Percentiles rank a stretch among this genome's conserved stretches.
phyloP scores from a whole-genome alignment of 345 rosid genomes.

The Zanthoxylum bungeanum region DNA sequence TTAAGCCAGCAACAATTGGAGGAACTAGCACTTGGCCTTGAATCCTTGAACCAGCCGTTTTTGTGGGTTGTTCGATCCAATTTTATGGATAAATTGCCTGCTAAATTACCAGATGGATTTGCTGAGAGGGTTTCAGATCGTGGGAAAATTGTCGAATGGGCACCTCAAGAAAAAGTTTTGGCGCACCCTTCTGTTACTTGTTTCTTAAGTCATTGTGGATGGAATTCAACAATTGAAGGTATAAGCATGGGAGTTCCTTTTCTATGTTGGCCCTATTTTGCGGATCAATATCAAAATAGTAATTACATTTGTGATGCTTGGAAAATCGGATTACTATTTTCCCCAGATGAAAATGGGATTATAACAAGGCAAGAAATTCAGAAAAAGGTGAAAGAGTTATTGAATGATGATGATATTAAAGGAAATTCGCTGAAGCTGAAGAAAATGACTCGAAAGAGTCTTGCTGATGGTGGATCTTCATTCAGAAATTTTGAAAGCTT shows the following conservation, averaged over 20 bases:
- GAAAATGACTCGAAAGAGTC: conserved; percentile 24
- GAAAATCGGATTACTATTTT: conserved; percentile 23
- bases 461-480: conserved; percentile 31
- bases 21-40: conserved; percentile 38
- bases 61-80: conserved; percentile 32
- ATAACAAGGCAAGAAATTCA: conserved; percentile 24
- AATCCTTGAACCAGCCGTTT: conserved; percentile 23
- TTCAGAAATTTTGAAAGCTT: conserved; percentile 24
- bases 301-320: conserved; percentile 26
- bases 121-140: conserved; percentile 10
- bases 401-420: conserved; percentile 11
- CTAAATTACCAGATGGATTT: conserved; percentile 22
- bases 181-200: conserved; percentile 26
- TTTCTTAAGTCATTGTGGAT: conserved; percentile 38
- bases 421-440: conserved; percentile 22
- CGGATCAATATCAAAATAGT: conserved; percentile 32
- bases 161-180: conserved; percentile 33
- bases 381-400: conserved; percentile 14
- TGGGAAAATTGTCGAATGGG: conserved; percentile 30
- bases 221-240: conserved; percentile 39
- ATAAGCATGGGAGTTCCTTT: conserved; percentile 31
- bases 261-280: conserved; percentile 37
- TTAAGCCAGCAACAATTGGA: conserved; percentile 26
- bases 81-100: neutral
- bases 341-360: conserved; percentile 23